Conservation (phyloP, 306 rosid species). For the Dalbergia cultrata region DNA sequence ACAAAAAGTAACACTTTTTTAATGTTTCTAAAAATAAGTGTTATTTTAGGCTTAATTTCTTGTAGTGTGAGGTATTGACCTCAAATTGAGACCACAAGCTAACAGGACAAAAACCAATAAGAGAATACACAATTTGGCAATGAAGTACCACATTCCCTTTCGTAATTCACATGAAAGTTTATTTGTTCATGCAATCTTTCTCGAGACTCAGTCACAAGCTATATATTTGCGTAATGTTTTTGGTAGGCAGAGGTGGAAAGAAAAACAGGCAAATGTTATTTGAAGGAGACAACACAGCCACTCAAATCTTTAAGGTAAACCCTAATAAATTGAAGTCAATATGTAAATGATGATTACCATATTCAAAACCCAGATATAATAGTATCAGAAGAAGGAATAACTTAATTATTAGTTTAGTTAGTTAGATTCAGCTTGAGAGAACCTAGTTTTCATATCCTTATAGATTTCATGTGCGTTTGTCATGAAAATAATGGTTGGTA, state of each 20-base stretch:
- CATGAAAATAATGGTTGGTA: no score
- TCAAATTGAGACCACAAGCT: slow-evolving; percentile 22
- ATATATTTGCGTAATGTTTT: slow-evolving; percentile 14
- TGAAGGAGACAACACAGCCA: neutral
- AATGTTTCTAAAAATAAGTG: no score
- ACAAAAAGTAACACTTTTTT: no score
- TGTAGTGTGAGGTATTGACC: slow-evolving; percentile 31
- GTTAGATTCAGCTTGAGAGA: no score
- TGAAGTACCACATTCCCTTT: slow-evolving; percentile 4
- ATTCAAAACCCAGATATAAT: slow-evolving; percentile 23
- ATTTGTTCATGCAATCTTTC: slow-evolving; percentile 10
- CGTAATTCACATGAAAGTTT: slow-evolving; percentile 10
- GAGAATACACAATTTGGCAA: neutral
- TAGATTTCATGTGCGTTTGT: no score
- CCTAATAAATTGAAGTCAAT: slow-evolving; percentile 14
- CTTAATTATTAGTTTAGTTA: no score
- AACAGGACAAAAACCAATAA: neutral
- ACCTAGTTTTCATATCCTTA: no score
- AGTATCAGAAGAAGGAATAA: no score
- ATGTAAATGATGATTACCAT: neutral
- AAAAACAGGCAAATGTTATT: neutral
- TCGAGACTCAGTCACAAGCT: slow-evolving; percentile 29
- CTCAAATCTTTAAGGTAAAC: slow-evolving; percentile 39
- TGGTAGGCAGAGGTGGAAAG: slow-evolving; percentile 13
- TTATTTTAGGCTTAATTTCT: no score